A percentile compares a stretch with the other conserved stretches of the same genome.
Conservation (phyloP, 208 protist species). For the Leishmania gerbilli region DNA sequence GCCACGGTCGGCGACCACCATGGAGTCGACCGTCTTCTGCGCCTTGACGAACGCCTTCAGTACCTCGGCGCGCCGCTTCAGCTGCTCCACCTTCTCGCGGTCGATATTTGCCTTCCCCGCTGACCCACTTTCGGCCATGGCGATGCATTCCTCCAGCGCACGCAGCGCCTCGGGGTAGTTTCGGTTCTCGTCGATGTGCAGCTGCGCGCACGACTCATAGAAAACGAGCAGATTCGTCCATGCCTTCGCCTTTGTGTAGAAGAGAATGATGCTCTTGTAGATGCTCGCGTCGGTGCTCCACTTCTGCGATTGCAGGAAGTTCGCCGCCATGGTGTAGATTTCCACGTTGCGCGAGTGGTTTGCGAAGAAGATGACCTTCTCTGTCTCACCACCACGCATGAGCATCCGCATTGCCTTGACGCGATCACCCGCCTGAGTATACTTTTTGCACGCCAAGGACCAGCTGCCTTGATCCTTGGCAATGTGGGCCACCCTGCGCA, state of each 20-base stretch:
- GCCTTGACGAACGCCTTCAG: conserved; percentile 64
- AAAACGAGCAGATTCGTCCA: conserved; percentile 90
- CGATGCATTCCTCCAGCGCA: conserved; percentile 84
- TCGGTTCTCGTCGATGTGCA: conserved; percentile 97
- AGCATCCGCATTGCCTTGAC: conserved; percentile 97
- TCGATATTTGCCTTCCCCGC: conserved; percentile 32
- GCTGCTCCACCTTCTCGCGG: conserved; percentile 39
- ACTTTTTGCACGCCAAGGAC: conserved; percentile 93
- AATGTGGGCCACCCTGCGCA: conserved; percentile 78
- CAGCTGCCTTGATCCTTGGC: conserved; percentile 92
- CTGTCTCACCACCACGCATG: conserved; percentile 95
- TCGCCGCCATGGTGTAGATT: conserved; percentile 96
- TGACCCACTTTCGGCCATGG: conserved; percentile 51
- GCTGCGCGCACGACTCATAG: conserved; percentile 93
- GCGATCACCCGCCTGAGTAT: conserved; percentile 95
- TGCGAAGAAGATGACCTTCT: conserved; percentile 98
- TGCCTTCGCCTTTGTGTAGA: conserved; percentile 97
- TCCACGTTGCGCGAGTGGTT: conserved; percentile 94
- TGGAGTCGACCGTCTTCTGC: conserved; percentile 52
- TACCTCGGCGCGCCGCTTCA: conserved; percentile 59
- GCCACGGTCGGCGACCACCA: conserved; percentile 33
- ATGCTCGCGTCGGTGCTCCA: conserved; percentile 94
- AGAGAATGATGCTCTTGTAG: conserved; percentile 95
- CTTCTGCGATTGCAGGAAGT: conserved; percentile 96
- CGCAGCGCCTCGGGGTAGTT: conserved; percentile 94